These are phyloP conservation scores for Mollisia scopiformis DNA, from an alignment of 2,329 filamentous ascomycete species.

Conservation along the genomic window DNA sequence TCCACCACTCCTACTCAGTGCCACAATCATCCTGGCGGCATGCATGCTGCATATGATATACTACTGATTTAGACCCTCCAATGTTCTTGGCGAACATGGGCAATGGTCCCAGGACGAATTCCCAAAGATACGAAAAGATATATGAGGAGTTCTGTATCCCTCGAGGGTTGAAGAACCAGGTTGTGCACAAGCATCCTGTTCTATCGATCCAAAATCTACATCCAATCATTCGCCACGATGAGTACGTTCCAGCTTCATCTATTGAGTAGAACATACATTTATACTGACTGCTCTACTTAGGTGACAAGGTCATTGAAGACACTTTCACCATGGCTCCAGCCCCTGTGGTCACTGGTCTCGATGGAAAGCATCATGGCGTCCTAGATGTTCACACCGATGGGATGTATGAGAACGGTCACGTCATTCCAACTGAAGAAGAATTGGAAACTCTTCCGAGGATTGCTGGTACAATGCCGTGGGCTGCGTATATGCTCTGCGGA, in stretches of 20 bases:
- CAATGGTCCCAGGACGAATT: neutral
- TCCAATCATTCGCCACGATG: slow-evolving; percentile 13
- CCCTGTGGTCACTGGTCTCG: slow-evolving; percentile 17
- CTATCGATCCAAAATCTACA: neutral
- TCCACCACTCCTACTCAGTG: slow-evolving; percentile 2
- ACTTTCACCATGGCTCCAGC: slow-evolving; percentile 19
- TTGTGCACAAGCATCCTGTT: slow-evolving; percentile 4
- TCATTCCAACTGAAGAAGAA: slow-evolving; percentile 58
- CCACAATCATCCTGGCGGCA: slow-evolving; percentile 6
- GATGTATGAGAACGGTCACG: slow-evolving; percentile 18
- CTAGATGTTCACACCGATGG: slow-evolving; percentile 8
- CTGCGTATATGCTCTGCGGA: slow-evolving; percentile 70
- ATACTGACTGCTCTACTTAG: slow-evolving; percentile 10
- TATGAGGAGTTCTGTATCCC: slow-evolving; percentile 9
- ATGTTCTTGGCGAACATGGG: slow-evolving; percentile 4
- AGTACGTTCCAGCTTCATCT: slow-evolving; percentile 6
- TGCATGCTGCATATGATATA: slow-evolving; percentile 1
- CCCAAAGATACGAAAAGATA: slow-evolving; percentile 1
- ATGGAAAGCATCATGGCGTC: slow-evolving; percentile 18
- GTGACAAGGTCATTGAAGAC: slow-evolving; percentile 20
- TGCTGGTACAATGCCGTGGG: slow-evolving; percentile 67
- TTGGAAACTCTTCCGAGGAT: slow-evolving; percentile 61
- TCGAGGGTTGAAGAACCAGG: neutral
- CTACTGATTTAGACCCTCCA: slow-evolving; percentile 7
- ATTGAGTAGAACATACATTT: neutral